Evolutionary conservation across 1,284 basidiomycete genomes (phyloP), one percentile per base, ranked within the genome.

Genomic region (Termitomyces sp.): DNA sequence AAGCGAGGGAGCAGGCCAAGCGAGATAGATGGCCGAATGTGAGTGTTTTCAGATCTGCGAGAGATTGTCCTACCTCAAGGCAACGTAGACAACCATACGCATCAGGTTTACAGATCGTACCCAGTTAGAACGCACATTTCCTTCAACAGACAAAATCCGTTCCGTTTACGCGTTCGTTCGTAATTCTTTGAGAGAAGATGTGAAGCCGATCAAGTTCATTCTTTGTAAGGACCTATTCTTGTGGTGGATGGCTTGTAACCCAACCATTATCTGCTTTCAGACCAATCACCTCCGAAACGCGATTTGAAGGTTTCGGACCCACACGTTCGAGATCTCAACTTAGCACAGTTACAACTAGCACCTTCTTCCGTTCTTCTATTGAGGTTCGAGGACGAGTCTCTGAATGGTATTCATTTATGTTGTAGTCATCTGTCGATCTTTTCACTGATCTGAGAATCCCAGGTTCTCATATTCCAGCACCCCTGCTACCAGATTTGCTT

Each of bases 121-220:
- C 4, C 84, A 89, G 65, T 76, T 96, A n/a, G 92, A 96, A 71
- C 84, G 82, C 60, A 70, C 73, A 0, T 94, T 95, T 64, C 76
- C 82, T 0, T 90, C 90, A 5, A 80, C 79, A 0, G 82, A 85
- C 65, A 91, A 88, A 65, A 92, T 95, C 55, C 79, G 80, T 50
- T 77, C 83, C 2, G 80, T 95, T 2, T 95, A 95, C 67, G 86
- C 84, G 3, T 93, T 95, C 62, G 88, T 94, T 43, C 80, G 89
- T 21, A 71, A 75, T n/a, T 80, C 81, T 21, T 71, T 95, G 41
- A 74, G 81, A 38, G 87, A 90, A 49, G 85, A 88, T 58, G 81
- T 84, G 33, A 84, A 86, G 64, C 75, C 82, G 3, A 82, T 84
- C 69, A 89, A 90, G 60, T 94, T 93, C 63, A 78, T 92, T 24